These are phyloP conservation scores for Hypericum androsaemum DNA, from an alignment of 345 rosid genomes.

Conservation along the genomic window DNA sequence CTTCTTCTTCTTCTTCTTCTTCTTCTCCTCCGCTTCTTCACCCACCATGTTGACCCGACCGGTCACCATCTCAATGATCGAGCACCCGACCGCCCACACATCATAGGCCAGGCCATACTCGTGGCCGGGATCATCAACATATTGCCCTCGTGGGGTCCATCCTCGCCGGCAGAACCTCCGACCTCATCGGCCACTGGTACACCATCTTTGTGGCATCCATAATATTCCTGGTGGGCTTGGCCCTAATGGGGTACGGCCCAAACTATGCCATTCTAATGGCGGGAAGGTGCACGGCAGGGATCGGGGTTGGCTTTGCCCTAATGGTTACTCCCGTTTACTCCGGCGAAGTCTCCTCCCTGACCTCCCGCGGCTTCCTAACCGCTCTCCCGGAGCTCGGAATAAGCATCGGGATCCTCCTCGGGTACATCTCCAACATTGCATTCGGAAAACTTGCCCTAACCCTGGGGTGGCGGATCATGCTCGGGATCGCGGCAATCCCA, in stretches of 20 bases:
- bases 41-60: too few species aligned
- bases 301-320: slow-evolving; percentile 81
- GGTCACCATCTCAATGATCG: too few species aligned
- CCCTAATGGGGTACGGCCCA: slow-evolving; percentile 79
- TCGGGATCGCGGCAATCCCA: slow-evolving; percentile 71
- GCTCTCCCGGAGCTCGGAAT: slow-evolving; percentile 80
- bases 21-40: too few species aligned
- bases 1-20: too few species aligned
- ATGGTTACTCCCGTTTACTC: slow-evolving; percentile 91
- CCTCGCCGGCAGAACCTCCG: slow-evolving; percentile 79
- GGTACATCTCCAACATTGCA: slow-evolving; percentile 57
- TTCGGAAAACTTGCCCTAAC: slow-evolving; percentile 45
- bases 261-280: slow-evolving; percentile 42
- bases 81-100: too few species aligned
- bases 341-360: slow-evolving; percentile 62
- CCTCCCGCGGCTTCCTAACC: slow-evolving; percentile 52
- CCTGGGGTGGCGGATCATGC: slow-evolving; percentile 92
- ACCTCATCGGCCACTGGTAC: slow-evolving; percentile 70
- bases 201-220: slow-evolving; percentile 56
- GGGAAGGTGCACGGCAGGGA: slow-evolving; percentile 72
- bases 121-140: slow-evolving; percentile 74
- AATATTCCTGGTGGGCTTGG: slow-evolving; percentile 63
- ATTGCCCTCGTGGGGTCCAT: slow-evolving; percentile 68
- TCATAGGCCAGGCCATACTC: too few species aligned
- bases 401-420: slow-evolving; percentile 55